Evolutionary conservation across 169 alveolate species (phyloP).

Genomic region (Theileria orientalis): DNA sequence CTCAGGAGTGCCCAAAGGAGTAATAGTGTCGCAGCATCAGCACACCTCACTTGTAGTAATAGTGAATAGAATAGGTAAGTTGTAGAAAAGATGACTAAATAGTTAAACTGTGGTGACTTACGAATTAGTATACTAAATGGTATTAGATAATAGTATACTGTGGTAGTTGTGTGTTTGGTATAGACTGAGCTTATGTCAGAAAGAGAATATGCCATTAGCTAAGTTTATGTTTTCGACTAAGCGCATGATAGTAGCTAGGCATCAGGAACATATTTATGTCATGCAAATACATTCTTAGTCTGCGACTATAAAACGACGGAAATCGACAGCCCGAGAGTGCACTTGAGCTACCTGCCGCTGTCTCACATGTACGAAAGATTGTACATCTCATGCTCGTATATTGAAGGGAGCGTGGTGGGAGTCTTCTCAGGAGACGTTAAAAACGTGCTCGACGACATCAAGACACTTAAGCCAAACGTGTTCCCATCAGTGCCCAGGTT

Average conservation of each 20-base stretch:
- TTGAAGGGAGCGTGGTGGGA: slow-evolving; percentile 78
- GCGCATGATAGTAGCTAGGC: no score
- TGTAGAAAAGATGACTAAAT: slow-evolving; percentile 10
- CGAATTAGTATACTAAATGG: slow-evolving; percentile 13
- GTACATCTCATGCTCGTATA: slow-evolving; percentile 59
- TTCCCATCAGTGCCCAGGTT: slow-evolving; percentile 76
- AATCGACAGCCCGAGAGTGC: slow-evolving; percentile 50
- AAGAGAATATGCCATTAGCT: background rate
- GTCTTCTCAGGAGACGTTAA: slow-evolving; percentile 87
- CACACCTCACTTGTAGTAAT: slow-evolving; percentile 43
- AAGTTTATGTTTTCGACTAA: background rate
- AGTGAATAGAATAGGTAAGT: slow-evolving; percentile 20
- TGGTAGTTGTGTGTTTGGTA: no score
- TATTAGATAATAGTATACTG: background rate
- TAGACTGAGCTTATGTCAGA: background rate
- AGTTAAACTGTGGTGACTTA: slow-evolving; percentile 42
- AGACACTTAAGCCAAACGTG: slow-evolving; percentile 72
- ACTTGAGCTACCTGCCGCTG: slow-evolving; percentile 91
- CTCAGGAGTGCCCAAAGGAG: slow-evolving; percentile 97
- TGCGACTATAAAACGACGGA: background rate
- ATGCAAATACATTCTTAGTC: background rate
- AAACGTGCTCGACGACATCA: slow-evolving; percentile 84
- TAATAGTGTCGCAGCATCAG: slow-evolving; percentile 83
- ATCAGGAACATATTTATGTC: no score
- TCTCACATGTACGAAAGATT: slow-evolving; percentile 94